Percentiles rank a stretch among this genome's conserved stretches.
These are phyloP conservation scores for Beta vulgaris DNA, from an alignment of 148 eudicot genomes.

Conservation along the genomic window DNA sequence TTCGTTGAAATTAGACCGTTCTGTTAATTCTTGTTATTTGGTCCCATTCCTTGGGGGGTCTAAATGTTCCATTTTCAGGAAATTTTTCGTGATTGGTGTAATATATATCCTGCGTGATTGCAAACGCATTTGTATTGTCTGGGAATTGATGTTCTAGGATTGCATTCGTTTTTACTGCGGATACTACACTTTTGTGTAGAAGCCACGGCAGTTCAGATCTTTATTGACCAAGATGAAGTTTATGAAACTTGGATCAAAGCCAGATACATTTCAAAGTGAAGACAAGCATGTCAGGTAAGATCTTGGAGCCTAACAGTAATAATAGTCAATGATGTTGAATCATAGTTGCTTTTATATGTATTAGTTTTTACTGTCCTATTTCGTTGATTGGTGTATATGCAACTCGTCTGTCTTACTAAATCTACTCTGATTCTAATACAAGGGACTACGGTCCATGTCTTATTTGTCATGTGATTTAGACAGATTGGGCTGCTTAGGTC, in stretches of 20 bases:
- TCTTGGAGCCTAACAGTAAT: slow-evolving; percentile 11
- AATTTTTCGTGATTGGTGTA: slow-evolving; percentile 35
- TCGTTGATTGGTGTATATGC: background rate
- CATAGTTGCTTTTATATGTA: background rate
- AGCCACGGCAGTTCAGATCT: slow-evolving; percentile 29
- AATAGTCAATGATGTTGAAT: background rate
- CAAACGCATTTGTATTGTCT: slow-evolving; percentile 28
- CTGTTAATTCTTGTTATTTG: slow-evolving; percentile 37
- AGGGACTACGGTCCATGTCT: background rate
- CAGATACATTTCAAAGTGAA: slow-evolving; percentile 72
- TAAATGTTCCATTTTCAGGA: slow-evolving; percentile 35
- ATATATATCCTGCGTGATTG: slow-evolving; percentile 36
- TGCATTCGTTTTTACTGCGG: slow-evolving; percentile 30
- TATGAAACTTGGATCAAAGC: slow-evolving; percentile 96
- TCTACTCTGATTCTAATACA: background rate
- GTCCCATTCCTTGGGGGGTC: slow-evolving; percentile 44
- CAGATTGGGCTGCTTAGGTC: background rate
- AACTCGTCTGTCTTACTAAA: background rate
- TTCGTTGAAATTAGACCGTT: slow-evolving; percentile 33
- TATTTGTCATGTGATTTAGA: background rate
- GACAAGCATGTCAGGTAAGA: slow-evolving; percentile 63
- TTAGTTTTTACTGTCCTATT: background rate
- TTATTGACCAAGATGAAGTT: slow-evolving; percentile 68
- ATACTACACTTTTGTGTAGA: slow-evolving; percentile 25
- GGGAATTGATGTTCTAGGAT: slow-evolving; percentile 30